Evolutionary conservation across 2,329 filamentous ascomycete species (phyloP).

Genomic region (Camptophora hylomeconis): DNA sequence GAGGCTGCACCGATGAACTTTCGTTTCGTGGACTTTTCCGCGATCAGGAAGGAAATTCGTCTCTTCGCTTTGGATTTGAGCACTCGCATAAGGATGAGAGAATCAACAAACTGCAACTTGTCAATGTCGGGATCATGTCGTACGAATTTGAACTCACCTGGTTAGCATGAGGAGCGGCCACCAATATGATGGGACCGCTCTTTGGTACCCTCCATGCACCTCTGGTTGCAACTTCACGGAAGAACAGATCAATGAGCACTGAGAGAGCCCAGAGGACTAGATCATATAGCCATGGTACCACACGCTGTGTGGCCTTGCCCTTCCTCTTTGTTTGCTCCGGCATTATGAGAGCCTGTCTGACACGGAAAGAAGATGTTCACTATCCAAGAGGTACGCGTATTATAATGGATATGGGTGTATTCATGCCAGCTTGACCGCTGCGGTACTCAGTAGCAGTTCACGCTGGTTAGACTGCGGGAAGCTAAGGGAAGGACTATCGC

Average conservation of each 20-base stretch:
- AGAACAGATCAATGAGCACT: conserved; percentile 86
- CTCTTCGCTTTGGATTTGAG: conserved; percentile 76
- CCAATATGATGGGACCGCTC: conserved; percentile 80
- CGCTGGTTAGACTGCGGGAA: too few relatives aligned
- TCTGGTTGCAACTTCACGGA: conserved; percentile 89
- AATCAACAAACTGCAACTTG: conserved; percentile 83
- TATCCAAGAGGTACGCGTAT: too few relatives aligned
- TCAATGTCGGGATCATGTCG: too few relatives aligned
- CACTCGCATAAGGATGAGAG: conserved; percentile 81
- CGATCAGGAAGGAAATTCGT: conserved; percentile 83
- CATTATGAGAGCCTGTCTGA: too few relatives aligned
- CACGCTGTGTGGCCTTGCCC: conserved; percentile 27
- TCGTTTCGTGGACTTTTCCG: conserved; percentile 86
- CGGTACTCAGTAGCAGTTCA: too few relatives aligned
- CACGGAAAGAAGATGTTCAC: too few relatives aligned
- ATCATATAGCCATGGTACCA: conserved; percentile 38
- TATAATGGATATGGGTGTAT: too few relatives aligned
- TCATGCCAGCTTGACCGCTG: too few relatives aligned
- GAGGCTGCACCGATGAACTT: conserved; percentile 81
- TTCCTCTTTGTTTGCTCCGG: too few relatives aligned
- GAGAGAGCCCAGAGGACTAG: conserved; percentile 38
- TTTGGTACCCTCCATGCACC: conserved; percentile 91
- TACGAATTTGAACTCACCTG: conserved; percentile 56
- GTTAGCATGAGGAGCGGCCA: conserved; percentile 93
- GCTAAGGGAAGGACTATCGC: too few relatives aligned